phyloP scores from a whole-genome alignment of 257 asterid genomes.

The Euphrasia confusa region DNA sequence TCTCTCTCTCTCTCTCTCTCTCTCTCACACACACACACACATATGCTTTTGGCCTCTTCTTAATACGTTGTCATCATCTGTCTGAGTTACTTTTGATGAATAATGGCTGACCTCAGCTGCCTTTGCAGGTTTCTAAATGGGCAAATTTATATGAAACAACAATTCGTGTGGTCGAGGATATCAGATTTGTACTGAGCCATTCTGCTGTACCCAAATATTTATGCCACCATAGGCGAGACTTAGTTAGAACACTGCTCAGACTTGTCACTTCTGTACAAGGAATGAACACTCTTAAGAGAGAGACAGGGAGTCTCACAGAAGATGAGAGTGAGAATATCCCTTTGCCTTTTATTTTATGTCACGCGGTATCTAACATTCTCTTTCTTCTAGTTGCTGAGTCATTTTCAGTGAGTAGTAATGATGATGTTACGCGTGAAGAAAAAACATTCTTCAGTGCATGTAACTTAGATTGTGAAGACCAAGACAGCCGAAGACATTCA shows the following conservation, averaged over 20 bases:
- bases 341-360: slow-evolving; percentile 71
- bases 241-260: slow-evolving; percentile 70
- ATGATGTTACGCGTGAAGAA: slow-evolving; percentile 45
- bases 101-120: slow-evolving; percentile 28
- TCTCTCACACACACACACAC: too few species aligned
- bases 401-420: slow-evolving; percentile 39
- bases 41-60: not conserved
- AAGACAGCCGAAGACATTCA: slow-evolving; percentile 74
- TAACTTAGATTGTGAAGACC: slow-evolving; percentile 60
- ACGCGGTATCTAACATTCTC: slow-evolving; percentile 63
- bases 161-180: slow-evolving; percentile 74
- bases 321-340: slow-evolving; percentile 73
- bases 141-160: slow-evolving; percentile 66
- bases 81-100: slow-evolving; percentile 17
- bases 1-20: too few species aligned
- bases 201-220: slow-evolving; percentile 68
- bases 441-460: slow-evolving; percentile 30
- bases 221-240: slow-evolving; percentile 62
- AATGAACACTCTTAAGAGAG: slow-evolving; percentile 88
- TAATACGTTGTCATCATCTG: not conserved
- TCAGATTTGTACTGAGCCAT: slow-evolving; percentile 92
- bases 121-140: slow-evolving; percentile 79
- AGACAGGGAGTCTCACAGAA: slow-evolving; percentile 72
- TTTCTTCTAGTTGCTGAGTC: slow-evolving; percentile 83
- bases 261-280: slow-evolving; percentile 89